Conservation (phyloP, 2,329 filamentous ascomycete species). For the Tolypocladium endophyticum region DNA sequence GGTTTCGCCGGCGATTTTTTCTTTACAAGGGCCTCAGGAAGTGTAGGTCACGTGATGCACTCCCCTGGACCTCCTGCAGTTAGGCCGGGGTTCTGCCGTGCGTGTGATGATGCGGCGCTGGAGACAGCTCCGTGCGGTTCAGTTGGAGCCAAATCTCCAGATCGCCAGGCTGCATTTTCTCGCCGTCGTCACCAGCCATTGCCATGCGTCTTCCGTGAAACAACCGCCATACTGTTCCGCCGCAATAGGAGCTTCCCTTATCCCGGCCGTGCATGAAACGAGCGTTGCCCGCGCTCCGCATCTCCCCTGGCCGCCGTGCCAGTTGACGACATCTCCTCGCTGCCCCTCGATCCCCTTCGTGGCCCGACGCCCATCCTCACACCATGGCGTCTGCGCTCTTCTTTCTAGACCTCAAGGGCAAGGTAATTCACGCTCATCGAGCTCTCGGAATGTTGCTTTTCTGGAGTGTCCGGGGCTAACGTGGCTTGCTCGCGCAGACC, state of each 20-base stretch:
- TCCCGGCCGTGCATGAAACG: slow-evolving; percentile 1
- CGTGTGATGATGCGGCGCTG: not conserved
- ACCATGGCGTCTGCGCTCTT: slow-evolving; percentile 94
- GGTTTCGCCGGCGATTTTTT: not conserved
- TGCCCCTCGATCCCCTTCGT: slow-evolving; percentile 7
- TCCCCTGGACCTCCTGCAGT: not conserved
- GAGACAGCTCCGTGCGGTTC: not conserved
- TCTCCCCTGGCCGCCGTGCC: slow-evolving; percentile 11
- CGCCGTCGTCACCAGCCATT: not conserved
- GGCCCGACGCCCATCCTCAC: slow-evolving; percentile 2
- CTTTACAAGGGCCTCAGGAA: not conserved
- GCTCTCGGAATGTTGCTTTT: not conserved
- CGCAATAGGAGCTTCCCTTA: not conserved
- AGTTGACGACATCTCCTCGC: slow-evolving; percentile 9
- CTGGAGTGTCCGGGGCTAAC: slow-evolving; percentile 8
- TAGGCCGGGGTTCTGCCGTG: not conserved
- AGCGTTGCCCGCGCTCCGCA: not conserved
- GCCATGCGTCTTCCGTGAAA: not conserved
- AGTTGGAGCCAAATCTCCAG: not conserved
- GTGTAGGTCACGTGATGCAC: slow-evolving; percentile 5
- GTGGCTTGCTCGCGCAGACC: slow-evolving; percentile 49
- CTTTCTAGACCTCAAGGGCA: slow-evolving; percentile 99
- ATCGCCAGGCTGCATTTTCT: not conserved
- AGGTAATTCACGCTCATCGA: slow-evolving; percentile 43
- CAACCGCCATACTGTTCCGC: not conserved